Evolutionary conservation across 2,329 filamentous ascomycete genomes (phyloP).

Genomic region (Cladobotryum protrusum): DNA sequence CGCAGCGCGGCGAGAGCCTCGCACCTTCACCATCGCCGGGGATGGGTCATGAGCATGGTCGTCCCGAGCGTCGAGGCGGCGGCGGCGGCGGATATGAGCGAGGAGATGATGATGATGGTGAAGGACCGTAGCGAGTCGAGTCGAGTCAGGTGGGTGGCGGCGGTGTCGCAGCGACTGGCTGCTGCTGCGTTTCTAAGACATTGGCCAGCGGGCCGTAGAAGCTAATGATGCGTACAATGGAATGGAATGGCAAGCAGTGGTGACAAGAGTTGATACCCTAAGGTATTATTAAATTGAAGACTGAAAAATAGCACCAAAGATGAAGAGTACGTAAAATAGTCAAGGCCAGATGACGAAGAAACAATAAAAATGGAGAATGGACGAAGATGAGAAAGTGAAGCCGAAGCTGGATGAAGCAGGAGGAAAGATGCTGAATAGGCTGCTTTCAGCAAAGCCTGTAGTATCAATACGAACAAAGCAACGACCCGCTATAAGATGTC

Average conservation of each 20-base stretch:
- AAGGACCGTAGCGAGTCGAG: no score
- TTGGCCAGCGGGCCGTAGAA: no score
- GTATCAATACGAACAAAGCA: no score
- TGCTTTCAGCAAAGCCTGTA: neutral
- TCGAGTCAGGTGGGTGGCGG: no score
- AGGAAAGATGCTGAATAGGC: neutral
- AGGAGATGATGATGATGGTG: no score
- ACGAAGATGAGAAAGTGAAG: neutral
- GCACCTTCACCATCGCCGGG: slow-evolving; percentile 27
- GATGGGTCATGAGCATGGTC: slow-evolving; percentile 17
- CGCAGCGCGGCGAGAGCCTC: slow-evolving; percentile 49
- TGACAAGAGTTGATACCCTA: no score
- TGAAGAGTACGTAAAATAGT: neutral
- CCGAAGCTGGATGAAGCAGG: slow-evolving; percentile 2
- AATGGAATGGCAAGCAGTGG: no score
- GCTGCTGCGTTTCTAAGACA: no score
- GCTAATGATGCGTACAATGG: no score
- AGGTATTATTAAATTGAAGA: no score
- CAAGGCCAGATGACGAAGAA: neutral
- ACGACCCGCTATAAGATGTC: no score
- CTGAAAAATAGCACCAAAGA: neutral
- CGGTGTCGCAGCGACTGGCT: no score
- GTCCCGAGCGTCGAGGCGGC: neutral
- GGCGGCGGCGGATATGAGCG: neutral
- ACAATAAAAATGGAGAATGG: neutral